Percentiles rank a stretch among this genome's conserved stretches.
Conservation (phyloP, 768 basidiomycete genomes). For the Calvatia gigantea region DNA sequence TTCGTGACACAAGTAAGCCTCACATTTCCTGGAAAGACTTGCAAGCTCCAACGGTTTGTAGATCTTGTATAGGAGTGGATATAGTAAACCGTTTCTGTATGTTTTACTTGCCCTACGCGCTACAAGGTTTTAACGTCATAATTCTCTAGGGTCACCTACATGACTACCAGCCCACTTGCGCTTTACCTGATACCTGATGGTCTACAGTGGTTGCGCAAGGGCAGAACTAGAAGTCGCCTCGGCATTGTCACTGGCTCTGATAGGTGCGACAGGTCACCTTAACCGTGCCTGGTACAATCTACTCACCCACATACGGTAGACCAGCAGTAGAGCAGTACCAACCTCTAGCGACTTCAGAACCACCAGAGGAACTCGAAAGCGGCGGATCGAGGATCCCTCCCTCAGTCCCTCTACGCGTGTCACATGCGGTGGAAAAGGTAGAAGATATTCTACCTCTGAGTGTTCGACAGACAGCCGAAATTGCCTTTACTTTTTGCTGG, state of each 20-base stretch:
- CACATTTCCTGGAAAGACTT: slow-evolving; percentile 27
- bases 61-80: slow-evolving; percentile 59
- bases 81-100: slow-evolving; percentile 86
- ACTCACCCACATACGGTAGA: not conserved
- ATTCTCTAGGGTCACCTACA: slow-evolving; percentile 51
- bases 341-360: slow-evolving; percentile 18
- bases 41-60: slow-evolving; percentile 16
- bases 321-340: slow-evolving; percentile 18
- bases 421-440: slow-evolving; percentile 14
- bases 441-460: slow-evolving; percentile 20
- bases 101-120: slow-evolving; percentile 15
- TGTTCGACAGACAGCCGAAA: slow-evolving; percentile 64
- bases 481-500: slow-evolving; percentile 80
- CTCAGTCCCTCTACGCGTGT: not conserved
- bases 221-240: not conserved
- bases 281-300: not conserved
- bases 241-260: not conserved
- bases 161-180: slow-evolving; percentile 82
- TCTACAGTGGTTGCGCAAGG: slow-evolving; percentile 20
- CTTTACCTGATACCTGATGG: slow-evolving; percentile 29
- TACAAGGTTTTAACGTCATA: not conserved
- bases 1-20: slow-evolving; percentile 75
- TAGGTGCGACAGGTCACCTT: not conserved
- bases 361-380: not conserved
- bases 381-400: not conserved